Percentiles rank a stretch among this genome's conserved stretches.
These are phyloP conservation scores for Trichoderma guizhouense DNA, from an alignment of 2,329 filamentous ascomycete genomes.

Conservation along the genomic window DNA sequence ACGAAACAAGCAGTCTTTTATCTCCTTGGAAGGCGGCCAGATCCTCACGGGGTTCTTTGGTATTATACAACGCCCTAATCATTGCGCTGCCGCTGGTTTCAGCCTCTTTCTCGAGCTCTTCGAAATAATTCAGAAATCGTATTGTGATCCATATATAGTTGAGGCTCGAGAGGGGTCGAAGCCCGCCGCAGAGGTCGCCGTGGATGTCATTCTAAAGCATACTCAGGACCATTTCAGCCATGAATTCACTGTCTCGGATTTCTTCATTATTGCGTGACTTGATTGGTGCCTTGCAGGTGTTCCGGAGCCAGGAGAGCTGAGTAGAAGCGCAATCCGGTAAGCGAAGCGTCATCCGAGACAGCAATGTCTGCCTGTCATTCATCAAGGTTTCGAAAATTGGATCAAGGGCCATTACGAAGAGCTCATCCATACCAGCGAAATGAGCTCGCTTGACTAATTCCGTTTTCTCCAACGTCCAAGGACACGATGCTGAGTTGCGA, in stretches of 20 bases:
- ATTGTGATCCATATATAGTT: not conserved
- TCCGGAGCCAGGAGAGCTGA: not conserved
- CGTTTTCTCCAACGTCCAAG: not conserved
- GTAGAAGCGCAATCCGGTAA: not conserved
- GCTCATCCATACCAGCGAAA: not conserved
- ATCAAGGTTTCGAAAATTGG: not conserved
- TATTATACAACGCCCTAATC: not conserved
- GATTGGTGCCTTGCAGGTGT: not conserved
- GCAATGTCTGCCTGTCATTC: not conserved
- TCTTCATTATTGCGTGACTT: not conserved
- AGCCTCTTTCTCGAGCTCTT: not conserved
- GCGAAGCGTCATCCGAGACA: not conserved
- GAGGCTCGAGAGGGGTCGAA: not conserved
- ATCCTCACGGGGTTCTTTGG: no score
- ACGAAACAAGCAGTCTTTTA: not conserved
- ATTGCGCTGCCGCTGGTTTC: not conserved
- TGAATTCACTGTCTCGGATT: not conserved
- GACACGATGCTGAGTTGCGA: constrained; percentile 27
- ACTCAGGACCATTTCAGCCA: not conserved
- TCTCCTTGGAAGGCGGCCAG: not conserved
- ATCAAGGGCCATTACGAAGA: not conserved
- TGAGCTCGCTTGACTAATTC: not conserved
- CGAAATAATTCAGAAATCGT: not conserved
- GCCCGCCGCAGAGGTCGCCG: not conserved
- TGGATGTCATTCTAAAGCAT: not conserved